phyloP scores from a whole-genome alignment of 371 early-diverging fungal genomes.

The Circinella minor region DNA sequence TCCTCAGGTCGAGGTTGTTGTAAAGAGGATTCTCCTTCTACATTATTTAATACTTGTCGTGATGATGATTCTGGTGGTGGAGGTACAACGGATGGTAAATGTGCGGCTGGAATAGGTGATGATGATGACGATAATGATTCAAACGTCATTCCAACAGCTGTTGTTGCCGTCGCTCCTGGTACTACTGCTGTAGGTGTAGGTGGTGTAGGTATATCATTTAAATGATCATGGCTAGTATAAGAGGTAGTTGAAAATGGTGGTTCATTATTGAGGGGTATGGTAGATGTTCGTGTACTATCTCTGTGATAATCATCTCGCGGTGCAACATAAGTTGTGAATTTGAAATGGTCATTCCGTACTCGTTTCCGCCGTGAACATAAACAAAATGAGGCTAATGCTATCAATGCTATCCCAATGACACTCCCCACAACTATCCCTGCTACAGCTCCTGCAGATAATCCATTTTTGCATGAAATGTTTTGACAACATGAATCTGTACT shows the following conservation, averaged over 20 bases:
- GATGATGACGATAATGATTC: not conserved
- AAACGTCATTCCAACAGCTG: no score
- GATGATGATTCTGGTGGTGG: constrained; percentile 5
- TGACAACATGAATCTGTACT: constrained; percentile 43
- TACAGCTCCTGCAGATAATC: constrained; percentile 17
- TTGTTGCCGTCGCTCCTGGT: constrained; percentile 2
- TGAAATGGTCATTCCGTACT: constrained; percentile 24
- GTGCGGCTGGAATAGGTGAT: not conserved
- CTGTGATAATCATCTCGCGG: constrained; percentile 9
- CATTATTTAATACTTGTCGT: no score
- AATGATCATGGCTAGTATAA: not conserved
- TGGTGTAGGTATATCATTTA: not conserved
- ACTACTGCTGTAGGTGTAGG: not conserved
- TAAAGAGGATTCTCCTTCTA: not conserved
- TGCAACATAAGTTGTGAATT: constrained; percentile 30
- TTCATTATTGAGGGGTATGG: not conserved
- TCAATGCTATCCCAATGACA: constrained; percentile 12
- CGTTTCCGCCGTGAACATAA: constrained; percentile 30
- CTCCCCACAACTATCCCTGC: constrained; percentile 22
- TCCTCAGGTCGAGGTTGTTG: constrained; percentile 33
- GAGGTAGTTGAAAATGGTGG: not conserved
- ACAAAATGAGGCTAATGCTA: constrained; percentile 22
- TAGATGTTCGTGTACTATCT: not conserved
- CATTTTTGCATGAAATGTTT: constrained; percentile 11
- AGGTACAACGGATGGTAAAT: not conserved